Conservation (phyloP, 139 green algal species). For the Haematococcus lacustris region DNA sequence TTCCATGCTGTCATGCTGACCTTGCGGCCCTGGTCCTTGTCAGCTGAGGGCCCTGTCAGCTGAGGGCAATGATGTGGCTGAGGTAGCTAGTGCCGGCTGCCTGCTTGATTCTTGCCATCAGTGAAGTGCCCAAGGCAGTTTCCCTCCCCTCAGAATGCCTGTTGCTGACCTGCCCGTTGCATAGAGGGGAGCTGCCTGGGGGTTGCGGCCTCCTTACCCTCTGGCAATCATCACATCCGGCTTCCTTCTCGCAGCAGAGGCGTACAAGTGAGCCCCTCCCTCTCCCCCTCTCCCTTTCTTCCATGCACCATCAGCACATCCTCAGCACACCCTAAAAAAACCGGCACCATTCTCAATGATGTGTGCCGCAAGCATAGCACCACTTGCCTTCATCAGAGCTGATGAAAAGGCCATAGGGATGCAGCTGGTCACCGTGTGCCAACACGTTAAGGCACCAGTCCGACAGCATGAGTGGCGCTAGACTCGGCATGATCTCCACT, state of each 20-base stretch:
- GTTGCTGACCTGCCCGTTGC: too few species aligned
- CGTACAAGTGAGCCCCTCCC: conserved; percentile 39
- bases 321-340: not conserved
- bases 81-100: not conserved
- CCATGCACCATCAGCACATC: not conserved
- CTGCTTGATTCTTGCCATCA: too few species aligned
- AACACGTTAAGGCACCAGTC: too few species aligned
- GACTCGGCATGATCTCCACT: too few species aligned
- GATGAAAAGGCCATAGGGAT: too few species aligned
- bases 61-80: not conserved
- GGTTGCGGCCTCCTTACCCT: conserved; percentile 62
- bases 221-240: conserved; percentile 77
- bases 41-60: not conserved
- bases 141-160: too few species aligned
- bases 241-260: conserved; percentile 66
- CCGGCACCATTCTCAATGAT: not conserved
- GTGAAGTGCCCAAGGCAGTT: too few species aligned
- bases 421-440: too few species aligned
- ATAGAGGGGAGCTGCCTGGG: conserved; percentile 37
- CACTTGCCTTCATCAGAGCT: not conserved
- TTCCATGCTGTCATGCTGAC: not conserved
- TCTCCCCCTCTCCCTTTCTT: not conserved
- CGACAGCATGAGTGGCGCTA: too few species aligned
- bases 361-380: not conserved
- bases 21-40: not conserved